These are phyloP conservation scores for Serendipita sp. DNA, from an alignment of 1,284 basidiomycete species.

Conservation along the genomic window DNA sequence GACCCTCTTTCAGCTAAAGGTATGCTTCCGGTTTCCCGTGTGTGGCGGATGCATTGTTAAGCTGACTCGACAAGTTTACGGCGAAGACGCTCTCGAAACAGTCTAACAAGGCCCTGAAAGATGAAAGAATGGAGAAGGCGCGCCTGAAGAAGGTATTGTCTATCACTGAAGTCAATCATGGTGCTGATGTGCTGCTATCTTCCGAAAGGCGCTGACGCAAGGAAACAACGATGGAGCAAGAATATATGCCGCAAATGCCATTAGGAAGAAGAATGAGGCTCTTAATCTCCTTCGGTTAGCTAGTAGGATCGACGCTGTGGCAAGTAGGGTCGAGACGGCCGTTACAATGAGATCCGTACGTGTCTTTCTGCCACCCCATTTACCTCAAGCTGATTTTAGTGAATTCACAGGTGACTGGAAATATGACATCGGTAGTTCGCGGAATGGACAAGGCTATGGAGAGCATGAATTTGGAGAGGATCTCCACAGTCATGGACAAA, in stretches of 20 bases:
- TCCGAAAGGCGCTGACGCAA: constrained; percentile 76
- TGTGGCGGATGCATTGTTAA: constrained; percentile 10
- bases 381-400: neutral
- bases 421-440: constrained; percentile 90
- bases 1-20: constrained; percentile 91
- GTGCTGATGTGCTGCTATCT: neutral
- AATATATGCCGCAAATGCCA: constrained; percentile 97
- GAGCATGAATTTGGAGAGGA: constrained; percentile 95
- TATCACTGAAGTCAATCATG: neutral
- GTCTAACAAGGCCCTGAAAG: constrained; percentile 91
- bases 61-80: constrained; percentile 55
- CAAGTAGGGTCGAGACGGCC: constrained; percentile 95
- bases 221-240: constrained; percentile 96
- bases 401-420: constrained; percentile 63
- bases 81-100: constrained; percentile 85
- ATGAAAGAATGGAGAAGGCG: constrained; percentile 73
- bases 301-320: constrained; percentile 91
- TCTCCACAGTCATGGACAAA: constrained; percentile 98
- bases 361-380: neutral
- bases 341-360: constrained; percentile 76
- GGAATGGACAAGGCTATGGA: constrained; percentile 99
- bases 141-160: constrained; percentile 74
- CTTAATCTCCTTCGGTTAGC: constrained; percentile 80
- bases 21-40: constrained; percentile 18
- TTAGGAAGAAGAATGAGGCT: constrained; percentile 93